Percentiles rank a stretch among this genome's conserved stretches.
Conservation (phyloP, 2,329 filamentous ascomycete genomes). For the Epichloe scottii region DNA sequence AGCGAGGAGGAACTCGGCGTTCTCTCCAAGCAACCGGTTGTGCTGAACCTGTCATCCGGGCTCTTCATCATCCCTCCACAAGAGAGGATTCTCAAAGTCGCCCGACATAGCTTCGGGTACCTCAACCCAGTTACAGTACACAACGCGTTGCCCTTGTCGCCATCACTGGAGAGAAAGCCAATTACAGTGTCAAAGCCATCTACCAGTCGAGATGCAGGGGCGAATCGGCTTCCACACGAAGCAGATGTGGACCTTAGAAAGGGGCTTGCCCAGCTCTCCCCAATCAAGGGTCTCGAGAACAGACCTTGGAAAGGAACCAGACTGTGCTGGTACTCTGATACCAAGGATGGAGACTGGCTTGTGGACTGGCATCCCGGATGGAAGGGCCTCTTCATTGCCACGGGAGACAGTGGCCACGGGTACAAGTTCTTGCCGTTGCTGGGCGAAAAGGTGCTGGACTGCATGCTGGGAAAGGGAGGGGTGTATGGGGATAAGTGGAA, state of each 20-base stretch:
- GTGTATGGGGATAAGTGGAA: constrained; percentile 47
- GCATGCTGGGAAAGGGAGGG: constrained; percentile 32
- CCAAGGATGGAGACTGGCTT: constrained; percentile 57
- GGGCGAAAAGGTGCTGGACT: constrained; percentile 48
- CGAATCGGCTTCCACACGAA: constrained; percentile 42
- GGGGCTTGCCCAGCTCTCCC: constrained; percentile 48
- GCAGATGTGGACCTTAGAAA: constrained; percentile 48
- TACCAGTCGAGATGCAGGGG: constrained; percentile 26
- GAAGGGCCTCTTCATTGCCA: constrained; percentile 46
- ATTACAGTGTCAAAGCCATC: constrained; percentile 24
- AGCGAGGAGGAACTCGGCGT: constrained; percentile 55
- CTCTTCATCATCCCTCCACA: constrained; percentile 64
- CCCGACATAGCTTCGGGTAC: constrained; percentile 59
- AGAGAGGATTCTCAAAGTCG: constrained; percentile 52
- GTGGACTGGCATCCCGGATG: constrained; percentile 55
- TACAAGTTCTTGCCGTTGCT: constrained; percentile 60
- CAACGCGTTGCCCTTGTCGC: constrained; percentile 20
- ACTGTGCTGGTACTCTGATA: constrained; percentile 69
- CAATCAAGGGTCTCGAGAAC: constrained; percentile 38
- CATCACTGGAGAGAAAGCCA: constrained; percentile 13
- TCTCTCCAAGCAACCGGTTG: constrained; percentile 55
- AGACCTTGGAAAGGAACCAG: constrained; percentile 50
- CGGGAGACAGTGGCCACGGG: constrained; percentile 51
- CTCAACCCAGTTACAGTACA: constrained; percentile 34
- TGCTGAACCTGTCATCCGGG: constrained; percentile 59